phyloP scores from a whole-genome alignment of 2,329 filamentous ascomycete species.

The Leptographium wingfieldii region DNA sequence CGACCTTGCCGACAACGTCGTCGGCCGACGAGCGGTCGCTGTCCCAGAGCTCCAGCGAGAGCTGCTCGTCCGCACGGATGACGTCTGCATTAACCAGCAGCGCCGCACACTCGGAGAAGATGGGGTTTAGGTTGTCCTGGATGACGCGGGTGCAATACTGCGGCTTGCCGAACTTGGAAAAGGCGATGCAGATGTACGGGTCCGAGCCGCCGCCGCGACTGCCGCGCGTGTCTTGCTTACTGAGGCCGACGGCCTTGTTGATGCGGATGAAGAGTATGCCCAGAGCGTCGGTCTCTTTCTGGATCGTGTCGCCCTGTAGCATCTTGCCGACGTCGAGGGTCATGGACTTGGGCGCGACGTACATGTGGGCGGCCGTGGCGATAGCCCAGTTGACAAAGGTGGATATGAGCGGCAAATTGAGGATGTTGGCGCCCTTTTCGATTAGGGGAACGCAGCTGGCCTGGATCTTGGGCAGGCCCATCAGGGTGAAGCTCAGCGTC shows the following conservation, averaged over 20 bases:
- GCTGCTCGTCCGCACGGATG: conserved; percentile 84
- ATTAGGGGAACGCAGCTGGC: conserved; percentile 88
- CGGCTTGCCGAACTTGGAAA: conserved; percentile 93
- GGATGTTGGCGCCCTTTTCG: conserved; percentile 77
- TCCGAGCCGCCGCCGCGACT: conserved; percentile 81
- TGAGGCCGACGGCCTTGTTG: conserved; percentile 73
- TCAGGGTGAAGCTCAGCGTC: conserved; percentile 81
- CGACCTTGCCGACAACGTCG: conserved; percentile 89
- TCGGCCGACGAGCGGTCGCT: conserved; percentile 86
- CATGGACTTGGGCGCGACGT: conserved; percentile 90
- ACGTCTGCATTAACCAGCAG: conserved; percentile 78
- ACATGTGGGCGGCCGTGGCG: conserved; percentile 72
- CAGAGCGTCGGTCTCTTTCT: conserved; percentile 76
- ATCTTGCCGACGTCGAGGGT: conserved; percentile 83
- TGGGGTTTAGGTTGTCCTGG: conserved; percentile 82
- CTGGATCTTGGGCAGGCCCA: conserved; percentile 82
- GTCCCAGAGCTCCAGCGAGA: conserved; percentile 93
- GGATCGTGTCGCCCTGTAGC: conserved; percentile 80
- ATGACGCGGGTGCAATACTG: conserved; percentile 97
- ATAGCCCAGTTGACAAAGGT: conserved; percentile 98
- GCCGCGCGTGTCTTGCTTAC: conserved; percentile 79
- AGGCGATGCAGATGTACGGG: conserved; percentile 87
- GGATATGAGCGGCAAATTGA: conserved; percentile 85
- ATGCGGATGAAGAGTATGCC: conserved; percentile 91
- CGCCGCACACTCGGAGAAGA: conserved; percentile 81